phyloP scores from a whole-genome alignment of 2,329 filamentous ascomycete genomes.

The Elsinoe necatrix region DNA sequence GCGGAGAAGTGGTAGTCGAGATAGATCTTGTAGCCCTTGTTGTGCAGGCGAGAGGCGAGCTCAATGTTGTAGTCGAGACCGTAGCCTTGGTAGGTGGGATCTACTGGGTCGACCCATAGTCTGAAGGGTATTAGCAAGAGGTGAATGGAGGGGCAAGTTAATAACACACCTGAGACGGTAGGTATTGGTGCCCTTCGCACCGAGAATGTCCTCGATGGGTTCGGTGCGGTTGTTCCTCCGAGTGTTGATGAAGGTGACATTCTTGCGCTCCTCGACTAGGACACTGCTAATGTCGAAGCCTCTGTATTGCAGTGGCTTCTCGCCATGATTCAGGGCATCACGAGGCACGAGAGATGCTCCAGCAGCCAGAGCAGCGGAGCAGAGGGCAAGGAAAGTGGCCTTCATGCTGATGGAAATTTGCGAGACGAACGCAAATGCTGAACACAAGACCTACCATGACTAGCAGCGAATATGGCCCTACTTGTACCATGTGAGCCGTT shows the following conservation, averaged over 20 bases:
- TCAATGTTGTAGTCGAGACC: constrained; percentile 29
- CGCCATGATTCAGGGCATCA: not conserved
- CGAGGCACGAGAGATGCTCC: constrained; percentile 6
- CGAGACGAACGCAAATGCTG: not conserved
- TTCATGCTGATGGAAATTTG: not conserved
- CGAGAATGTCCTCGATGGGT: constrained; percentile 28
- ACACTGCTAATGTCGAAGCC: constrained; percentile 9
- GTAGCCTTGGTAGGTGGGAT: constrained; percentile 25
- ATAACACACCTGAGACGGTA: constrained; percentile 26
- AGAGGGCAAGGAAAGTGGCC: not conserved
- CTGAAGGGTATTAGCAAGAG: constrained; percentile 6
- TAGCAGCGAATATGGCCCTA: not conserved
- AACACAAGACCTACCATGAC: not conserved
- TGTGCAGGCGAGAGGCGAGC: constrained; percentile 30
- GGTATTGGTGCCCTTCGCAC: constrained; percentile 31
- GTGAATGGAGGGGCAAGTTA: not conserved
- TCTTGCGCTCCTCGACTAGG: constrained; percentile 7
- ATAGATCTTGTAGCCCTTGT: constrained; percentile 32
- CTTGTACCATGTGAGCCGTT: not conserved
- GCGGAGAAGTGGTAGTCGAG: constrained; percentile 30
- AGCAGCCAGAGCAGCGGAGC: not conserved
- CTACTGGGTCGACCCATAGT: constrained; percentile 27
- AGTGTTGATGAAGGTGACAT: constrained; percentile 5
- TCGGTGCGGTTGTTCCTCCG: not conserved
- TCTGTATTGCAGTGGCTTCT: constrained; percentile 1